A percentile compares a stretch with the other conserved stretches of the same genome.
phyloP scores from a whole-genome alignment of 1,139 yeast species.

The Yarrowia galli region DNA sequence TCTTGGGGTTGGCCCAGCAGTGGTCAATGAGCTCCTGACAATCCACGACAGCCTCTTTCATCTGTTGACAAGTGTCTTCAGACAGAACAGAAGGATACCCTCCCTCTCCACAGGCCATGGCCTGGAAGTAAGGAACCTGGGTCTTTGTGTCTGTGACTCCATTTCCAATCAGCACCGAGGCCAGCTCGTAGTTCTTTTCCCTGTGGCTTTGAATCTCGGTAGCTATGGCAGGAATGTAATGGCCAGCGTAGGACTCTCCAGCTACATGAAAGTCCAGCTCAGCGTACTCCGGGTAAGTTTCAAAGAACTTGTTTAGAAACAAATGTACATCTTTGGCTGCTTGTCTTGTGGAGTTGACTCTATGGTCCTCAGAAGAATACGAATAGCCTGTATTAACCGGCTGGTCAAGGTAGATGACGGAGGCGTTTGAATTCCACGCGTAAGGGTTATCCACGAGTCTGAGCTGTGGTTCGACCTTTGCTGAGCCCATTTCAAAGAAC shows the following conservation, averaged over 20 bases:
- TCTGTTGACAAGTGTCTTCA: constrained; percentile 69
- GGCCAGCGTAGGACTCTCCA: constrained; percentile 98
- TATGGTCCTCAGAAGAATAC: constrained; percentile 51
- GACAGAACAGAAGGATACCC: constrained; percentile 83
- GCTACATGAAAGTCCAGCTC: constrained; percentile 87
- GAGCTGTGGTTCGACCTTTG: constrained; percentile 58
- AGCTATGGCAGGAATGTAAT: constrained; percentile 94
- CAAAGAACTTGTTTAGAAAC: constrained; percentile 86
- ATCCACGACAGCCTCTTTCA: constrained; percentile 34
- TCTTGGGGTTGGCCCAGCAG: constrained; percentile 31
- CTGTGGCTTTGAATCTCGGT: constrained; percentile 80
- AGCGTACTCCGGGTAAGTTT: constrained; percentile 85
- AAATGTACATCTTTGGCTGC: constrained; percentile 96
- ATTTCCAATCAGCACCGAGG: constrained; percentile 92
- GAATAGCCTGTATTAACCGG: constrained; percentile 83
- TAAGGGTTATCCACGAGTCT: constrained; percentile 64
- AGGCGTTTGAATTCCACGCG: constrained; percentile 75
- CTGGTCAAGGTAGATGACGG: constrained; percentile 72
- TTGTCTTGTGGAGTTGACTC: constrained; percentile 56
- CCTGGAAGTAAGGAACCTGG: constrained; percentile 88
- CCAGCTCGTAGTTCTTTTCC: constrained; percentile 80
- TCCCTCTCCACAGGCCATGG: constrained; percentile 97
- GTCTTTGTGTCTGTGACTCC: constrained; percentile 93
- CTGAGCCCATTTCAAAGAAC: constrained; percentile 72
- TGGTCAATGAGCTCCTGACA: constrained; percentile 61